A percentile compares a stretch with the other conserved stretches of the same genome.
phyloP scores from a whole-genome alignment of 805 yeast genomes.

The Maudiozyma pseudohumilis region DNA sequence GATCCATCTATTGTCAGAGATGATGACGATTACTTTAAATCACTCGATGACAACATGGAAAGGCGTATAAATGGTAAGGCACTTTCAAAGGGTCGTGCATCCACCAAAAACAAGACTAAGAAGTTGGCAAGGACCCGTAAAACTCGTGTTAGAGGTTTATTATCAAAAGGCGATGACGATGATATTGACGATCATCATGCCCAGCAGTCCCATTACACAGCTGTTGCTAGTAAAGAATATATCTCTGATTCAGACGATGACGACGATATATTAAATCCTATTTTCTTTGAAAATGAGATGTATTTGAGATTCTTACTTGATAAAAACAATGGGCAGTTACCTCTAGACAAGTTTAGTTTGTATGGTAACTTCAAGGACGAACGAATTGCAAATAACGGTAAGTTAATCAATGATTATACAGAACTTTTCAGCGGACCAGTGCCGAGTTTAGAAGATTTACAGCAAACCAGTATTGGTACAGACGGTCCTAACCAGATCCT shows the following conservation, averaged over 20 bases:
- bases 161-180: conserved; percentile 12
- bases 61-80: conserved; percentile 5
- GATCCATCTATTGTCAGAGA: conserved; percentile 16
- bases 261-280: conserved; percentile 14
- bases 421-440: conserved; percentile 24
- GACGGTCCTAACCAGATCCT: conserved; percentile 15
- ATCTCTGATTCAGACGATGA: conserved; percentile 28
- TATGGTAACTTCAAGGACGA: conserved; percentile 24
- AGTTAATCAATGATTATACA: conserved; percentile 11
- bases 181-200: not conserved
- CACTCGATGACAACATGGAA: conserved; percentile 9
- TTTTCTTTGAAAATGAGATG: conserved; percentile 30
- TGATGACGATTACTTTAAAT: conserved; percentile 23
- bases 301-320: conserved; percentile 27
- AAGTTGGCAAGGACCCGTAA: not conserved
- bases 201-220: conserved; percentile 6
- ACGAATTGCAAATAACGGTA: conserved; percentile 21
- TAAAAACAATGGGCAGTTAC: conserved; percentile 19
- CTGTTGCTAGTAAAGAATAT: conserved; percentile 23
- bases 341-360: conserved; percentile 13
- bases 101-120: conserved; percentile 11
- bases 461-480: not conserved
- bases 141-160: conserved; percentile 1
- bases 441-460: conserved; percentile 9
- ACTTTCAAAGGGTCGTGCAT: conserved; percentile 19